Evolutionary conservation across 345 rosid genomes (phyloP), one percentile per base, ranked within the genome.

Genomic region (Hibiscus trionum): DNA sequence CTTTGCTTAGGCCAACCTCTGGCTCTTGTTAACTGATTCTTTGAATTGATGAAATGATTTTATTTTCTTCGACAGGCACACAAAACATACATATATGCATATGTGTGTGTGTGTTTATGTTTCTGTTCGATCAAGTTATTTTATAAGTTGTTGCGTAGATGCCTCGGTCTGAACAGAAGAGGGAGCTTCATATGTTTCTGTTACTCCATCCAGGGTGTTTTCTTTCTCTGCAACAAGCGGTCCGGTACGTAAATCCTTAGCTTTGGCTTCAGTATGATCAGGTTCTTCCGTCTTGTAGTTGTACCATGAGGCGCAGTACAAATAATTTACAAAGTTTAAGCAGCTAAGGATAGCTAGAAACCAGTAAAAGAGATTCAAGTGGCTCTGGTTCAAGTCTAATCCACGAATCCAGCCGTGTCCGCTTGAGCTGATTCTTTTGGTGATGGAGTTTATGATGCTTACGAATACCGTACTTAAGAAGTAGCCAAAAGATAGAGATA

Each of bases 391-490:
- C 2, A 84, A 52, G 73, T 78, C 44, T 0, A 1, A 1, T 27
- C 85, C 85, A 35, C 80, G 70, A 12, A 86, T 16, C 89, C 89
- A 86, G 21, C 84, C 84, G n/a, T 66, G 70, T 66, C 61, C 73
- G 83, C 83, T 82, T 1, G 83, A 72, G 21, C 75, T 58, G 10
- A 80, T 35, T 17, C 66, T 75, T 61, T 57, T 56, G 16, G 87
- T 84, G 39, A 82, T 75, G 3, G 72, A 35, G 64, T 82, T 82
- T 44, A 84, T 72, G 47, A 78, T 11, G 21, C 72, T 61, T 11
- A 84, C 83, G 17, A 86, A 49, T 21, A 50, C 60, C 56, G 59
- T 52, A 10, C 87, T 86, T 35, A 84, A 60, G 56, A 82, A 86
- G 74, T 81, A 80, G 15, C 87, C 83, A 15, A 80, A 73, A 1